phyloP scores from a whole-genome alignment of 2,329 filamentous ascomycete genomes.

The Helicocarpus griseus region DNA sequence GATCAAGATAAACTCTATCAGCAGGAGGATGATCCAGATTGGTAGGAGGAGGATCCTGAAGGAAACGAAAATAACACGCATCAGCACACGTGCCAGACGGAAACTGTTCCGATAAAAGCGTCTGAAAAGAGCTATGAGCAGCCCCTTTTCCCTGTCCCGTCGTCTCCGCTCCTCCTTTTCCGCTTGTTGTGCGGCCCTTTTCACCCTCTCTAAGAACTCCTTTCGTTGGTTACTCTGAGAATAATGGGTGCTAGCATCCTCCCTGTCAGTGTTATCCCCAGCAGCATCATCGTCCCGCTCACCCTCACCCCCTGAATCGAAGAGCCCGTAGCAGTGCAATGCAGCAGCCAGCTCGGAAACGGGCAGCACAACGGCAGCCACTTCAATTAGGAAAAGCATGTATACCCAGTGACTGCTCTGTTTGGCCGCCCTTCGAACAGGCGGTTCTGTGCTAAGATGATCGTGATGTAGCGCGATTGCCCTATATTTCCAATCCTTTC shows the following conservation, averaged over 20 bases:
- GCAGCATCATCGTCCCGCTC: neutral
- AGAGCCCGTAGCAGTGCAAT: slow-evolving; percentile 1
- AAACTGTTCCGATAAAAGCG: neutral
- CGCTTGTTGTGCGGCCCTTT: neutral
- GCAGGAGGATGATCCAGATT: slow-evolving; percentile 1
- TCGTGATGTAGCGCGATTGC: slow-evolving; percentile 5
- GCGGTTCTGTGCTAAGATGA: slow-evolving; percentile 3
- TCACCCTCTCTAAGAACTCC: slow-evolving; percentile 2
- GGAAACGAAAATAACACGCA: neutral
- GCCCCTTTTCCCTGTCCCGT: neutral
- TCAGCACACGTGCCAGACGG: neutral
- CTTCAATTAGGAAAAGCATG: slow-evolving; percentile 1
- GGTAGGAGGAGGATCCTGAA: slow-evolving; percentile 1
- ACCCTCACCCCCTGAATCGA: neutral
- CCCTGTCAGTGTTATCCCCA: slow-evolving; percentile 1
- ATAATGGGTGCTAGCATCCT: neutral
- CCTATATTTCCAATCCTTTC: slow-evolving; percentile 7
- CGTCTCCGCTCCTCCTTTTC: neutral
- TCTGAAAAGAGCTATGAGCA: neutral
- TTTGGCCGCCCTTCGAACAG: slow-evolving; percentile 4
- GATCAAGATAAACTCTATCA: neutral
- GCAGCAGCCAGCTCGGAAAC: slow-evolving; percentile 4
- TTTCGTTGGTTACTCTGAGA: neutral
- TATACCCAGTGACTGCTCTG: slow-evolving; percentile 9
- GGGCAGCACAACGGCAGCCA: neutral